Evolutionary conservation across 352 stramenopile species (phyloP).

Genomic region (Phytopythium aichiense): DNA sequence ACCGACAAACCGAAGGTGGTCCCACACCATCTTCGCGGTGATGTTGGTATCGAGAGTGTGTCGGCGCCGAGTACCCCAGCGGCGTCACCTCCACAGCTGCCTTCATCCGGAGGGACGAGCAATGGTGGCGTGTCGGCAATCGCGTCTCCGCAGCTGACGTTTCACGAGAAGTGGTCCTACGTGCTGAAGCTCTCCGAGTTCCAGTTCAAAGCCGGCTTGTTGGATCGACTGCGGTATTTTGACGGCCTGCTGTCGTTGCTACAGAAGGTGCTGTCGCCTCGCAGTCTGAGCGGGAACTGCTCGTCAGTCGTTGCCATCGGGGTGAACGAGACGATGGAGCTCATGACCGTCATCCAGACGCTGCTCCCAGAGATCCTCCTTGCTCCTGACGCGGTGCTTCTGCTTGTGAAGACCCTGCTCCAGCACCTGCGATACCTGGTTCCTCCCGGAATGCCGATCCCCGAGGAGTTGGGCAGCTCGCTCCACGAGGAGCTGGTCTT

Average conservation of each 20-base stretch:
- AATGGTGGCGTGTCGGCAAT: slow-evolving; percentile 2
- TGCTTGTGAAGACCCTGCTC: slow-evolving; percentile 76
- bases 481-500: slow-evolving; percentile 70
- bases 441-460: slow-evolving; percentile 44
- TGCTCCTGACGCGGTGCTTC: slow-evolving; percentile 38
- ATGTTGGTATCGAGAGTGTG: slow-evolving; percentile 12
- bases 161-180: slow-evolving; percentile 81
- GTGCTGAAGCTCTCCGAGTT: slow-evolving; percentile 77
- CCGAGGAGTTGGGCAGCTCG: slow-evolving; percentile 30
- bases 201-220: slow-evolving; percentile 72
- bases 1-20: slow-evolving; percentile 6
- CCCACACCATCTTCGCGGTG: slow-evolving; percentile 29
- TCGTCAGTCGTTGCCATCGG: slow-evolving; percentile 50
- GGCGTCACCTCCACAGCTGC: slow-evolving; percentile 7
- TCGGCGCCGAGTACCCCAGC: slow-evolving; percentile 2
- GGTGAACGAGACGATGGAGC: slow-evolving; percentile 74
- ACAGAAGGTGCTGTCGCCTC: slow-evolving; percentile 73
- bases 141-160: slow-evolving; percentile 28
- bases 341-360: slow-evolving; percentile 67
- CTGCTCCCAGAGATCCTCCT: slow-evolving; percentile 70
- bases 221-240: slow-evolving; percentile 77
- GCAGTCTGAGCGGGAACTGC: slow-evolving; percentile 29
- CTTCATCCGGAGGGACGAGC: not conserved
- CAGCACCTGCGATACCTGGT: slow-evolving; percentile 76
- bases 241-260: slow-evolving; percentile 72